Evolutionary conservation across 169 alveolate genomes (phyloP).

Genomic region (Toxoplasma gondii): DNA sequence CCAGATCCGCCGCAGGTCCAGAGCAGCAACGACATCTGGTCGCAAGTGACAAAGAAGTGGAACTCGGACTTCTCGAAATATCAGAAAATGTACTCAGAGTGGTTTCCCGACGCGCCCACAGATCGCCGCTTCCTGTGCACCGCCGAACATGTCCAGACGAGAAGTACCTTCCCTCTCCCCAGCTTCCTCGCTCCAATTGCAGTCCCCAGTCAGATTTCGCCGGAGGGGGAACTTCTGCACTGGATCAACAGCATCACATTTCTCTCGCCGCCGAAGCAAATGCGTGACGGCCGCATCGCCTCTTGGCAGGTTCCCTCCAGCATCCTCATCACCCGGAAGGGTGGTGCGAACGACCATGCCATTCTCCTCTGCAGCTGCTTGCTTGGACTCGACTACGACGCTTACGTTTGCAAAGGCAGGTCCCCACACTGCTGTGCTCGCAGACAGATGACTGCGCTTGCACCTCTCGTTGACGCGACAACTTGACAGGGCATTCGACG

Average conservation of each 20-base stretch:
- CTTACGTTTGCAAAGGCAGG: constrained; percentile 76
- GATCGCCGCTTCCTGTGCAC: constrained; percentile 45
- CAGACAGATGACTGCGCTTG: no score
- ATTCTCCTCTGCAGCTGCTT: constrained; percentile 75
- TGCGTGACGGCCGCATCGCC: constrained; percentile 59
- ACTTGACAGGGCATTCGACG: no score
- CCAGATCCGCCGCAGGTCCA: constrained; percentile 72
- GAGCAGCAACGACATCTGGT: constrained; percentile 70
- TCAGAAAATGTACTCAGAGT: constrained; percentile 71
- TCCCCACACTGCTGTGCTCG: constrained; percentile 43
- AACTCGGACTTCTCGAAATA: constrained; percentile 71
- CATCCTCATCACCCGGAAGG: constrained; percentile 68
- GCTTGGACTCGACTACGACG: constrained; percentile 75
- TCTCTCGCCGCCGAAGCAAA: constrained; percentile 55
- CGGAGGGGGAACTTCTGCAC: constrained; percentile 74
- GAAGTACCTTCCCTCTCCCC: constrained; percentile 69
- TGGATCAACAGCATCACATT: constrained; percentile 73
- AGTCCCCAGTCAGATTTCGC: constrained; percentile 72
- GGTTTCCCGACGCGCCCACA: constrained; percentile 74
- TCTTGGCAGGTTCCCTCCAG: constrained; percentile 62
- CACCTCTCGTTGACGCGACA: no score
- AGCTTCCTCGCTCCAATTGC: constrained; percentile 75
- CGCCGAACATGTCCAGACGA: constrained; percentile 57
- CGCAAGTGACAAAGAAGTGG: constrained; percentile 75
- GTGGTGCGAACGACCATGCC: constrained; percentile 78